Evolutionary conservation across 1,139 yeast species (phyloP).

Genomic region (Sugiyamaella grinbergsii): DNA sequence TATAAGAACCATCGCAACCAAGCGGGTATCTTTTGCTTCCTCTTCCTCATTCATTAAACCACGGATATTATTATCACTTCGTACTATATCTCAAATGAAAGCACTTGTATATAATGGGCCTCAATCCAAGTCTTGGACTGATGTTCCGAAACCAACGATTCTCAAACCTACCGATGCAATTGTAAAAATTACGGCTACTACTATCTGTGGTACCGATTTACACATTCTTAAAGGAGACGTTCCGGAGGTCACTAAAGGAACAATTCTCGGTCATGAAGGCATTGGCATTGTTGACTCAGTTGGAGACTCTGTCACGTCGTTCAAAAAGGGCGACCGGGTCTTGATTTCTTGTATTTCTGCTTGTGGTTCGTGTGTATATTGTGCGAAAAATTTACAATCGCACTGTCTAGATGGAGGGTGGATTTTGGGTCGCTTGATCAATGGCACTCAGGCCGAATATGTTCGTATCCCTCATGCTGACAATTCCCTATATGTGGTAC

Average conservation of each 20-base stretch:
- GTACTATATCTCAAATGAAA: conserved; percentile 41
- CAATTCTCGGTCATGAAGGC: conserved; percentile 58
- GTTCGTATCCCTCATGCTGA: conserved; percentile 50
- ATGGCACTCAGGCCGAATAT: conserved; percentile 46
- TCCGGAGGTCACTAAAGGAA: conserved; percentile 51
- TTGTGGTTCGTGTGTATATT: conserved; percentile 57
- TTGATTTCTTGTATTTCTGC: conserved; percentile 51
- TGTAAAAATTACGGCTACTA: conserved; percentile 48
- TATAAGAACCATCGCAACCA: neutral
- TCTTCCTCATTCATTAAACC: neutral
- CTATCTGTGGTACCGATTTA: conserved; percentile 54
- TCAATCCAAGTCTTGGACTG: conserved; percentile 42
- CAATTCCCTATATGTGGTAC: conserved; percentile 43
- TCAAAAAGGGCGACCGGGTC: conserved; percentile 51
- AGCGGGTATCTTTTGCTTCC: neutral
- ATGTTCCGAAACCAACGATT: conserved; percentile 46
- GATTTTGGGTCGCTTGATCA: conserved; percentile 48
- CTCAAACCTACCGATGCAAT: conserved; percentile 48
- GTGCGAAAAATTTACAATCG: conserved; percentile 46
- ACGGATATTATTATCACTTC: neutral
- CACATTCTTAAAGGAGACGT: conserved; percentile 53
- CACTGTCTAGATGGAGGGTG: conserved; percentile 52
- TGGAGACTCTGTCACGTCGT: conserved; percentile 44
- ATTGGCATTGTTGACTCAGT: conserved; percentile 49
- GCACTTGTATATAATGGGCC: conserved; percentile 51